Base-by-base conservation (phyloP, 192 early-diverging fungal genomes). In the Backusella mclennaniae region DNA sequence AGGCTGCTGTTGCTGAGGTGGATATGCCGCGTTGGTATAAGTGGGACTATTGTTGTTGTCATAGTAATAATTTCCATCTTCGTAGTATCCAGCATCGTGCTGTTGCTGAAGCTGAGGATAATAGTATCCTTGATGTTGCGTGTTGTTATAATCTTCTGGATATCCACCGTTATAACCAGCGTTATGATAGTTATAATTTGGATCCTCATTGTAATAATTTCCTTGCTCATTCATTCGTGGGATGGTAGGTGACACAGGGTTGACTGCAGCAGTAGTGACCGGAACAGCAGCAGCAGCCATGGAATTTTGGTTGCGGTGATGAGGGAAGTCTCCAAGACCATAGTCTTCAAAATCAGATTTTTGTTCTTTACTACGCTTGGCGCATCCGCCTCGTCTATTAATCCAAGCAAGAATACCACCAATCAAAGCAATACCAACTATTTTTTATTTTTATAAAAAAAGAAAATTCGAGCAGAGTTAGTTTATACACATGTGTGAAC, bases 311-410 rank as follows among this genome's bases (percentile, higher is more conserved):
- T 73, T 63, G 17, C 72, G 49, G 36, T 69, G 56, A 63, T 63
- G 56, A 8, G 56, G 56, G 26, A 63, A 63, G 26, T 63, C 76
- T 17, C 52, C 68, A 36, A 77, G 14, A 21, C 69, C 76, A 46
- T 69, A 77, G 14, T 77, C 76, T 38, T 72, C 41, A 46, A 72
- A 72, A 7, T 72, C 42, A 2, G 26, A 8, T 46, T 72, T 49
- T 4, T 39, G 23, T 19, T 41, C 33, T 63, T 77, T 39, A 35
- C 70, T 35, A 1, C 53, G 46, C 9, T 41, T 63, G 31, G 70
- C 73, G 23, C 74, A 80, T 68, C 79, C 79, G 7, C 79, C 79
- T 49, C 75, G 75, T 19, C 79, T 70, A 35, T 80, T 80, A 29
- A 80, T 67, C 41, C 74, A 80, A 29, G 79, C 73, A 15, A 80